Evolutionary conservation across 208 protist species (phyloP).

Genomic region (Naegleria fowleri): DNA sequence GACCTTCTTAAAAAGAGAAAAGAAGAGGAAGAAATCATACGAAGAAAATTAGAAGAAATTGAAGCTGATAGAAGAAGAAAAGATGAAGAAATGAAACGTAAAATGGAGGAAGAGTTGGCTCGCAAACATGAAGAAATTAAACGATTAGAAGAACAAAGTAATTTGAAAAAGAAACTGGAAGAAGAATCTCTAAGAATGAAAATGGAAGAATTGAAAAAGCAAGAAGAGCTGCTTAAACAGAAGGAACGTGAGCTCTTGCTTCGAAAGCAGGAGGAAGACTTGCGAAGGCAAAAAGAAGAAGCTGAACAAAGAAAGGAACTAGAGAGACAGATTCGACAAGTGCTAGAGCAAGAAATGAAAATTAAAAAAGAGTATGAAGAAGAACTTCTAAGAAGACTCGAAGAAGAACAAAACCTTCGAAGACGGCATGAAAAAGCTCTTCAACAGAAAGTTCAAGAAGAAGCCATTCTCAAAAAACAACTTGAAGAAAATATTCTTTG

Average conservation of each 20-base stretch:
- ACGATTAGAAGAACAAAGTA: neutral
- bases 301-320: too few relatives aligned
- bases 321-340: too few relatives aligned
- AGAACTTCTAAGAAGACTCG: too few relatives aligned
- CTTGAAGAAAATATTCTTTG: too few relatives aligned
- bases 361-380: too few relatives aligned
- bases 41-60: neutral
- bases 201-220: neutral
- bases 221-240: neutral
- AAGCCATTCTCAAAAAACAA: too few relatives aligned
- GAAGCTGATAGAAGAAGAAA: neutral
- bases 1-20: neutral
- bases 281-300: too few relatives aligned
- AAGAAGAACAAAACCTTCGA: too few relatives aligned
- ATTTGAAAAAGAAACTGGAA: neutral
- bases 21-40: neutral
- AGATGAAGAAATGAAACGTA: neutral
- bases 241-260: neutral
- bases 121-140: neutral
- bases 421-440: too few relatives aligned
- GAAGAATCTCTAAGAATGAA: neutral
- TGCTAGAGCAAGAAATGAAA: too few relatives aligned
- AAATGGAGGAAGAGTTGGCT: neutral
- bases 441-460: too few relatives aligned
- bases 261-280: neutral